Percentiles rank a stretch among this genome's conserved stretches.
Conservation (phyloP, 2,329 filamentous ascomycete genomes). For the Chaetomium olivaceum region DNA sequence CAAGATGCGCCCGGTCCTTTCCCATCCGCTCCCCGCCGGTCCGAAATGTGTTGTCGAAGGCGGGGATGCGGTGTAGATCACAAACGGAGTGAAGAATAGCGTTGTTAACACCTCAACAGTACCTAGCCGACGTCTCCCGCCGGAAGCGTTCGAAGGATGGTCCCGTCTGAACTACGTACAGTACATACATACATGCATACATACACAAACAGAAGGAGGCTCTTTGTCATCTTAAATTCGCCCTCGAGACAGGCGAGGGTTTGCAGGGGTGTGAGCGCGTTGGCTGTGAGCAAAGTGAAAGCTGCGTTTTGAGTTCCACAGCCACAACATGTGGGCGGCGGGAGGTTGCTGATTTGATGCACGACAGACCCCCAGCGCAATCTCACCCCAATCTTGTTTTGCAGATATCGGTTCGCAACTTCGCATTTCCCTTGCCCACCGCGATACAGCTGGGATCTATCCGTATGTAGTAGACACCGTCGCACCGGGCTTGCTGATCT, state of each 20-base stretch:
- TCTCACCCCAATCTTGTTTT: conserved; percentile 17
- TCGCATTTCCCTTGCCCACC: not conserved
- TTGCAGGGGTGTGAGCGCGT: not conserved
- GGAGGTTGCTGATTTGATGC: conserved; percentile 26
- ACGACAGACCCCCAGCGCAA: conserved; percentile 7
- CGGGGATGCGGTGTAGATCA: conserved; percentile 5
- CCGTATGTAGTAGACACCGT: not conserved
- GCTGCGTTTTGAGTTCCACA: conserved; percentile 5
- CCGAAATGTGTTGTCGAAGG: not conserved
- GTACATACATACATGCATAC: too few relatives aligned
- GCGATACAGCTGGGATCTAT: not conserved
- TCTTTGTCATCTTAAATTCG: not conserved
- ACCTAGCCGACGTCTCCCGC: not conserved
- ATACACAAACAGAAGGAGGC: not conserved
- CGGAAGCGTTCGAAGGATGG: not conserved
- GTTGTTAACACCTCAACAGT: not conserved
- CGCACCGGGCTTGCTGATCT: not conserved
- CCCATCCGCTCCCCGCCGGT: not conserved
- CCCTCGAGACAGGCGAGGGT: not conserved
- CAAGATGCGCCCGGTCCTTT: not conserved
- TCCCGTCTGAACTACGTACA: not conserved
- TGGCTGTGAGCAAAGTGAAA: not conserved
- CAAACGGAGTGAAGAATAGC: not conserved
- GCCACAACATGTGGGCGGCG: conserved; percentile 20
- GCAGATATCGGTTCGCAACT: not conserved